Base-by-base conservation (phyloP, 345 rosid species). In the Passiflora organensis region DNA sequence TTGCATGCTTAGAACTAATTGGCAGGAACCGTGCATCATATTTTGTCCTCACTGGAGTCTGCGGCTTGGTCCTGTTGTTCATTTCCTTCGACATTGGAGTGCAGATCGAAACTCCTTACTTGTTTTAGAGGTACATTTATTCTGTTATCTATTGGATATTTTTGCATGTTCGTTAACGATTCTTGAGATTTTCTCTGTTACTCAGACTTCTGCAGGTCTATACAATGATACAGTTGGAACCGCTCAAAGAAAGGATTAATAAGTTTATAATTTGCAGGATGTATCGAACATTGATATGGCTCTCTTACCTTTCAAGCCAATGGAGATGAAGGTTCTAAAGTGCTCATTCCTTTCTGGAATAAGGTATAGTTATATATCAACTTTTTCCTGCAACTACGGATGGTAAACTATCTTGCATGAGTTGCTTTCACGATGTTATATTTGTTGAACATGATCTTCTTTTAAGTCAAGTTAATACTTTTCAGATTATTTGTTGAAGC, bases 21-120 rank as follows among this genome's bases (percentile, higher is more conserved):
- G 96, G 93, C 93, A 82, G 77, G 98, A 88, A 56, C 83, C 87
- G 0, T 86, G 96, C 78, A 72, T 91, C 11, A 63, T 86, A 48
- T 82, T 91, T 70, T 77, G 78, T 62, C 80, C 96, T 48, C 84
- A 82, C 73, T 82, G 85, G 82, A 86, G 84, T 72, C 66, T 91
- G 66, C 72, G 91, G 48, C 95, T 88, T 61, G 96, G 95, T 56
- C 85, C 95, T 44, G 76, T 69, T 39, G 85, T 86, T 64, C 88
- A 84, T 63, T 77, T 91, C 76, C 84, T 88, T 68, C 75, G 66
- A 32, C 84, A 79, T 19, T 91, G 98, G 95, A 61, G 68, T 62
- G 75, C 74, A 22, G 89, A 88, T 78, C 75, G 70, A 9, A 86
- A 76, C 43, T 81, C 91, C 49, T 67, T 86, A 38, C 87, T 88